A percentile compares a stretch with the other conserved stretches of the same genome.
These are phyloP conservation scores for Ascochyta rabiei DNA, from an alignment of 2,329 filamentous ascomycete genomes.

Conservation along the genomic window DNA sequence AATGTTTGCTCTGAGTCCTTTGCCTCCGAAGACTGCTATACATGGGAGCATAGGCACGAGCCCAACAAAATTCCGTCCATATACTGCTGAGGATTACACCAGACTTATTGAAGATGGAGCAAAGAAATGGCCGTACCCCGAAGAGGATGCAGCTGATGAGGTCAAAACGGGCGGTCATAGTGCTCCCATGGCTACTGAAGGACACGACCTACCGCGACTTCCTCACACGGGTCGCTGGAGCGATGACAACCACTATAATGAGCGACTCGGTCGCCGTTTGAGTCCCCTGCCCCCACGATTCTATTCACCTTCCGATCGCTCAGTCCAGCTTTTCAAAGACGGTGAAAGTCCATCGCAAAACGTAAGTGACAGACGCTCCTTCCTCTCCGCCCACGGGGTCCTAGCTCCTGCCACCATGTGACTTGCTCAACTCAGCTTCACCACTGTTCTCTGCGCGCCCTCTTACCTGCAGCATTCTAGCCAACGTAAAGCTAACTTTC, in stretches of 20 bases:
- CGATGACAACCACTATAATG: conserved; percentile 17
- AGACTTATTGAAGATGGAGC: conserved; percentile 33
- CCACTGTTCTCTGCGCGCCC: neutral
- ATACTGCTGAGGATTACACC: conserved; percentile 35
- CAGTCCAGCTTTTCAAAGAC: conserved; percentile 21
- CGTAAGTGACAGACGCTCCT: conserved; percentile 35
- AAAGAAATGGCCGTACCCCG: conserved; percentile 25
- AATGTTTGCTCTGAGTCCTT: conserved; percentile 22
- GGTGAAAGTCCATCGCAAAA: conserved; percentile 39
- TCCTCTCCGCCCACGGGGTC: conserved; percentile 17
- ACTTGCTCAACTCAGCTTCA: conserved; percentile 9
- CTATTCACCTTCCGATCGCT: conserved; percentile 39
- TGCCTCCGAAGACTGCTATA: conserved; percentile 15
- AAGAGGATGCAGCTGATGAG: conserved; percentile 8
- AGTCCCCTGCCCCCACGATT: conserved; percentile 33
- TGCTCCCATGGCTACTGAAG: conserved; percentile 14
- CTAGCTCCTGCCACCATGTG: conserved; percentile 5
- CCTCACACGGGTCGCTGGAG: conserved; percentile 22
- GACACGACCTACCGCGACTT: conserved; percentile 9
- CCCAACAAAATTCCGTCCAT: conserved; percentile 33
- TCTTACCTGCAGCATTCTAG: neutral
- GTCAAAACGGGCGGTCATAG: conserved; percentile 15
- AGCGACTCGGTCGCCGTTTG: conserved; percentile 7
- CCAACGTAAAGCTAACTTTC: conserved; percentile 14
- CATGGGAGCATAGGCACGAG: conserved; percentile 21